Percentiles rank a stretch among this genome's conserved stretches.
phyloP scores from a whole-genome alignment of 768 basidiomycete genomes.

The Tubosaeta sp. region DNA sequence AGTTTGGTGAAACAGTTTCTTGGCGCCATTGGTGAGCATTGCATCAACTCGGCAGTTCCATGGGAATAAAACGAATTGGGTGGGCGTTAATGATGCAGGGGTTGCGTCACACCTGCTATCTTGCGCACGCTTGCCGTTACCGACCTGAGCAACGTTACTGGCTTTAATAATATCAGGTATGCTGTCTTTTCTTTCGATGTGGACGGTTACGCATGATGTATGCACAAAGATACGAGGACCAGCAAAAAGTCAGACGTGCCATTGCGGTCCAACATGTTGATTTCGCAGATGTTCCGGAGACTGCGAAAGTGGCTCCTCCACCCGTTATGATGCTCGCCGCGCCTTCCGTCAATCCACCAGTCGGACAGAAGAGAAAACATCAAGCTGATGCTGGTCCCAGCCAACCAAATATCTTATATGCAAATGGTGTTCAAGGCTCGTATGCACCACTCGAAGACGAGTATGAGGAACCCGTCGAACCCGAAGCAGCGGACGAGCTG shows the following conservation, averaged over 20 bases:
- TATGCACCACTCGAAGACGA: slow-evolving; percentile 33
- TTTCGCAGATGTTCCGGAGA: slow-evolving; percentile 50
- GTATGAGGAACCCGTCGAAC: slow-evolving; percentile 38
- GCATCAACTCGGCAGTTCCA: slow-evolving; percentile 4
- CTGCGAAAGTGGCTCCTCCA: slow-evolving; percentile 31
- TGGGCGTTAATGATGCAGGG: slow-evolving; percentile 40
- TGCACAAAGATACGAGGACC: slow-evolving; percentile 49
- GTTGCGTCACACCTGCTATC: slow-evolving; percentile 62
- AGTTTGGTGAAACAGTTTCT: slow-evolving; percentile 59
- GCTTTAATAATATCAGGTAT: slow-evolving; percentile 52
- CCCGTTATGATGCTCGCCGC: slow-evolving; percentile 1
- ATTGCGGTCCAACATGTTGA: slow-evolving; percentile 52
- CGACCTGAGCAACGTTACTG: slow-evolving; percentile 41
- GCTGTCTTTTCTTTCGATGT: slow-evolving; percentile 10
- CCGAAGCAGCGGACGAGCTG: slow-evolving; percentile 61
- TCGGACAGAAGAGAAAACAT: slow-evolving; percentile 43
- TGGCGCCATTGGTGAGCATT: slow-evolving; percentile 71
- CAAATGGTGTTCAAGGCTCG: slow-evolving; percentile 7
- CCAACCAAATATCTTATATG: slow-evolving; percentile 14
- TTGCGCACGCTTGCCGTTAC: slow-evolving; percentile 45
- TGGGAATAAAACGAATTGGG: slow-evolving; percentile 17
- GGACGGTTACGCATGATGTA: not conserved
- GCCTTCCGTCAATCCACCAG: slow-evolving; percentile 5
- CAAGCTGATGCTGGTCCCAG: slow-evolving; percentile 22
- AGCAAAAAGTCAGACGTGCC: slow-evolving; percentile 58